These are phyloP conservation scores for Periconia digitata DNA, from an alignment of 2,329 filamentous ascomycete species.

Conservation along the genomic window DNA sequence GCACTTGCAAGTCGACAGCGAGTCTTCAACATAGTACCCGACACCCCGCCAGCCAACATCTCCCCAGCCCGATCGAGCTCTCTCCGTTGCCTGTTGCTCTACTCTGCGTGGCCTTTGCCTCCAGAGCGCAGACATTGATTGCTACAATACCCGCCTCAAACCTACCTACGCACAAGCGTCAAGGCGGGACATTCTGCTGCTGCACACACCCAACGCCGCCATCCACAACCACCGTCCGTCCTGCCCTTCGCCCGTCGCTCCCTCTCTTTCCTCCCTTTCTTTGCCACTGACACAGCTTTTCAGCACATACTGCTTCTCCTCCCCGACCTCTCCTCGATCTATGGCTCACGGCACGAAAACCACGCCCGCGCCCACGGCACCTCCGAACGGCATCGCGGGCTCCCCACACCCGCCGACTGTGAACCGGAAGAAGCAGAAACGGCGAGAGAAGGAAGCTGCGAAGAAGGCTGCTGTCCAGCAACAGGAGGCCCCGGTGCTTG, in stretches of 20 bases:
- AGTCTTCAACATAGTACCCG: constrained; percentile 9
- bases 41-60: constrained; percentile 3
- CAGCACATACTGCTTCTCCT: constrained; percentile 8
- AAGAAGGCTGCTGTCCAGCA: constrained; percentile 51
- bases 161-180: background rate
- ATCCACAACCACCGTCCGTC: background rate
- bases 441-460: constrained; percentile 79
- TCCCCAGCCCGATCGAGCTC: constrained; percentile 17
- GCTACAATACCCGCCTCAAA: background rate
- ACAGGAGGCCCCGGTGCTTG: constrained; percentile 17
- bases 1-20: too few relatives aligned
- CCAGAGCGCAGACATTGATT: constrained; percentile 5
- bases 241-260: background rate
- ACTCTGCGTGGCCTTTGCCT: constrained; percentile 13
- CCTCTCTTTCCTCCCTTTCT: background rate
- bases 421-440: constrained; percentile 95
- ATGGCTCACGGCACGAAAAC: constrained; percentile 42
- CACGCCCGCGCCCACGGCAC: constrained; percentile 30
- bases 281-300: constrained; percentile 1
- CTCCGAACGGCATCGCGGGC: constrained; percentile 45
- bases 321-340: constrained; percentile 5
- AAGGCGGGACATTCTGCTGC: constrained; percentile 9
- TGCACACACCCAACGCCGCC: constrained; percentile 8
- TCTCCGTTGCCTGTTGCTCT: constrained; percentile 5
- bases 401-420: constrained; percentile 50